Evolutionary conservation across 2,329 filamentous ascomycete species (phyloP), one percentile per base, ranked within the genome.

Genomic region (Talaromyces atroroseus): DNA sequence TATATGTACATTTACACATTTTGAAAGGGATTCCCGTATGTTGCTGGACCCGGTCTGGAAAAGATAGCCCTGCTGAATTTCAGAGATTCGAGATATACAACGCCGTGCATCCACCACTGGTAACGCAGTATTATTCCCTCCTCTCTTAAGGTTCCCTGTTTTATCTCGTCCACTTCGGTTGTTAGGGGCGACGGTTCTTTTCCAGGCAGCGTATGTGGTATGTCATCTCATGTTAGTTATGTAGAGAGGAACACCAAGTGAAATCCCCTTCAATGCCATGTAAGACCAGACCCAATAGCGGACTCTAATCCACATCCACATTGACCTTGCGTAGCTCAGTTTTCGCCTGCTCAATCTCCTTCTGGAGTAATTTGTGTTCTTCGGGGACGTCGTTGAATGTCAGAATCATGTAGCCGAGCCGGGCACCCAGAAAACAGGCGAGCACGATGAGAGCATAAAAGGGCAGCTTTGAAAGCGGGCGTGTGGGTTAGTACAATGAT

Each of bases 361-460:
- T 79, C 81, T 94, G 90, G 65, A 99, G 78, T 76, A 96, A 92
- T 71, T 86, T 84, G 75, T 97, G 88, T 52, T 94, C 94, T 60
- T 90, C 83, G 54, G 92, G 92, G 49, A 95, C 90, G 74, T 97
- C 92, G 79, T 96, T 94, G 82, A 99, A 99, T 57, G 90, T 96
- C 71, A 96, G 81, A 65, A 99, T 89, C 62, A 94, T 94, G 78
- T 85, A 88, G 66, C 94, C 94, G 60, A 99, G 87, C 66, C 90
- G 90, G 78, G 88, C 90, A 62, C 99, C 87, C 20, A 99, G 86
- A 76, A 91, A 92, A 61, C 92, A 88, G 74, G 92, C 94, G 70
- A 97, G 92, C 21, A 89, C 86, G 63, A 99, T 89, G 65, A 97
- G 80, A 48, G 84, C 85, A 89, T 92, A 99, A 78, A 96, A 89